Evolutionary conservation across 306 rosid species (phyloP), one percentile per base, ranked within the genome.

Genomic region (Corylus heterophylla): DNA sequence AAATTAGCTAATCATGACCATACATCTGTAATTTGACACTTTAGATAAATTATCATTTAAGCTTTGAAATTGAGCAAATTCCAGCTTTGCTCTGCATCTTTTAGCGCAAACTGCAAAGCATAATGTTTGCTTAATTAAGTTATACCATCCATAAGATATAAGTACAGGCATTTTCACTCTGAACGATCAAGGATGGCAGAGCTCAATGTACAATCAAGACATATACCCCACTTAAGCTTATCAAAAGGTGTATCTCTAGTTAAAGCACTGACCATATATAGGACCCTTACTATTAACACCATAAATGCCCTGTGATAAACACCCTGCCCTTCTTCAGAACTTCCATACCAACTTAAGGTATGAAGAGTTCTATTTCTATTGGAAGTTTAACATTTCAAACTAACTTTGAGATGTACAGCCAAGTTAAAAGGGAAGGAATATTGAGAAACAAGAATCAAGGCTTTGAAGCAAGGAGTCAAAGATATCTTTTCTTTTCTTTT

Each of bases 381-480:
- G 25, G 3, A 39, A 67, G 25, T 67, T 42, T 67, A 42, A 37
- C 50, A 37, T 67, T 18, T 42, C 25, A 67, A 67, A 18, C 9
- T 44, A 67, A 67, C 50, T 67, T 67, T 67, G 27, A 37, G 50
- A 67, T 67, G 71, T 3, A 67, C 50, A 67, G 17, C 42, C 71
- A 67, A 67, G 16, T 37, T 39, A 37, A 42, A 39, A 17, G n/a
- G 7, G 37, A 9, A 62, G 45, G 54, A 16, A 50, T 4, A 22
- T 18, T 10, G 17, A 64, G 54, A 1, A 45, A 58, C 51, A 44
- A 54, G 59, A 62, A 29, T 12, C 9, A 70, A 3, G 8, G 22
- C 45, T 27, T 39, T 39, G 39, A 42, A 59, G 70, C 51, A 31
- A 74, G 56, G 50, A 31, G 42, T 51, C 47, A 25, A 66, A 42